Base-by-base conservation (phyloP, 129 eudicot genomes). In the Heracleum sosnowskyi region DNA sequence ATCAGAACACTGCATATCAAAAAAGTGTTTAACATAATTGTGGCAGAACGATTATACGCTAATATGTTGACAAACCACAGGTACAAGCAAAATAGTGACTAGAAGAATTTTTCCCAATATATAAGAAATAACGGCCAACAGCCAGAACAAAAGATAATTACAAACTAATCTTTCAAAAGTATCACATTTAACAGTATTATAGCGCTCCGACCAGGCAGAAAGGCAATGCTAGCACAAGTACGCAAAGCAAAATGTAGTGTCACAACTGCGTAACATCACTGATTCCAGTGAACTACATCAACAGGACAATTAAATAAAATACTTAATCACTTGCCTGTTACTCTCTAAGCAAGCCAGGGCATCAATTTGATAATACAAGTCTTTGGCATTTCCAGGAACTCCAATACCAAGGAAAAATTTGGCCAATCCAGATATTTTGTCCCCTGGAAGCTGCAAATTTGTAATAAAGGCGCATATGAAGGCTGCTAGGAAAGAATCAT, bases 401-500 rank as follows among this genome's bases (percentile, higher is more conserved):
- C 94, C 99, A 90, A 90, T 72, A 24, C 93, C 91, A 76, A 95
- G 99, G 75, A 95, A 90, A 86, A 87, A 95, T 70, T 86, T 95
- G 63, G 97, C 99, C 88, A 95, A 81, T n/a, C 98, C 97, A 81
- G 89, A 81, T 31, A 95, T 80, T 80, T 91, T 91, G 74, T 91
- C 97, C 39, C 92, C 94, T 0, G 98, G 92, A 80, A 90, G 88
- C 97, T 90, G 90, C 81, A 88, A 69, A 79, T 18, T 63, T 35
- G 47, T 36, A 86, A 64, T 40, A 20, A 29, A 57, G 55, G 64
- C 12, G 66, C 63, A 69, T 76, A 31, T 81, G 76, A 66, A 55
- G n/a, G 64, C 51, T 42, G 64, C 75, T 40, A 41, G 10, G 42
- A n/a, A 51, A 73, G 31, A 17, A 71, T 16, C 16, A 11, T 39